Evolutionary conservation across 202 grass and related monocot species (phyloP).

Genomic region (Zoysia matrella): DNA sequence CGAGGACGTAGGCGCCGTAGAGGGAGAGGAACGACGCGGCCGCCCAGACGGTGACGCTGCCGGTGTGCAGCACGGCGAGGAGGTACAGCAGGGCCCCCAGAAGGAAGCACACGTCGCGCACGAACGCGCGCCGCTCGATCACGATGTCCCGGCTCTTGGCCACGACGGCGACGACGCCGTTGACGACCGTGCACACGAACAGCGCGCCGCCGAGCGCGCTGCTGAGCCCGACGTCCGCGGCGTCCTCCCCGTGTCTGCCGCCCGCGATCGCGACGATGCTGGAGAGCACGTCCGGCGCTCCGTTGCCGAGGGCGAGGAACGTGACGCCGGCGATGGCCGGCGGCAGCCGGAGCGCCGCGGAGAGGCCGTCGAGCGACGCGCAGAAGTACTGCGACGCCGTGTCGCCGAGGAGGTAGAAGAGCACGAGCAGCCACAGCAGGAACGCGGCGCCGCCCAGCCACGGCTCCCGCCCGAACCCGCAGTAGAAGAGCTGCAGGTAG

Average conservation of each 20-base stretch:
- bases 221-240: background rate
- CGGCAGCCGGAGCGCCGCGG: background rate
- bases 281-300: background rate
- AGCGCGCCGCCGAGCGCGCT: slow-evolving; percentile 3
- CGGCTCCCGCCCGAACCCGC: slow-evolving; percentile 33
- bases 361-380: background rate
- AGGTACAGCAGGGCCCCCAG: background rate
- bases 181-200: slow-evolving; percentile 5
- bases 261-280: background rate
- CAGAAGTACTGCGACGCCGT: background rate
- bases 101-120: background rate
- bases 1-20: background rate
- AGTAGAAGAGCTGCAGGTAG: slow-evolving; percentile 72
- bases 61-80: background rate
- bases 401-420: background rate
- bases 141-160: background rate
- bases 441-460: slow-evolving; percentile 63
- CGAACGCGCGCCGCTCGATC: background rate
- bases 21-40: background rate
- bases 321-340: background rate
- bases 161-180: background rate
- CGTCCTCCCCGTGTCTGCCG: background rate
- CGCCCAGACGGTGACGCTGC: background rate
- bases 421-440: background rate
- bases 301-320: slow-evolving; percentile 4